Base-by-base conservation (phyloP, 75 land plant genomes). In the Picea sitchensis region DNA sequence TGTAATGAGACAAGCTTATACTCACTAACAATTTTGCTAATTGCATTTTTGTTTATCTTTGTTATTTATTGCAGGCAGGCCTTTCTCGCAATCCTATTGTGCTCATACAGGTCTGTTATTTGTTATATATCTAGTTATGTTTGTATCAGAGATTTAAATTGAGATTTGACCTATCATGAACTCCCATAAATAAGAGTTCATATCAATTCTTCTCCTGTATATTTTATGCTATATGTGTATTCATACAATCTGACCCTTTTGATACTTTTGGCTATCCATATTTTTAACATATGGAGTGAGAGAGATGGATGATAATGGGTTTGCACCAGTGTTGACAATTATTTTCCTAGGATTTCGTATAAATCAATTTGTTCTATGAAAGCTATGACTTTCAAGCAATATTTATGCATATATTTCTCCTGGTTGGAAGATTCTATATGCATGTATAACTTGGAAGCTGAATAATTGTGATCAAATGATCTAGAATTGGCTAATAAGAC, bases 51-150 rank as follows among this genome's bases (percentile, higher is more conserved):
- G 58, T 82, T 51, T 77, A 65, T 54, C n/a, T 51, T 58, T 73
- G 15, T 59, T 15, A 83, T 75, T 14, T 80, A 21, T 61, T 85
- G 79, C 88, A 90, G 92, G 91, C 88, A 78, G 91, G 91, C 2
- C 84, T 89, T 75, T 56, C 88, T 60, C 87, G 80, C 13, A 76
- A 76, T 54, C 80, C 91, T 5, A 79, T 90, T 57, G 91, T 89
- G 57, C 88, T 90, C 41, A 90, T 90, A 61, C 92, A 90, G 92
- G 92, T 90, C 20, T 76, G 72, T 11, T 56, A 21, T 30, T 57
- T 30, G 30, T 75, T 75, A 5, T 57, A 75, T 17, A 21, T 21
- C 41, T 14, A 36, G n/a, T 7, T 34, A 9, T 69, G 41, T 69
- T 20, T 69, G 47, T 20, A 6, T 21, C 32, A 65, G 41, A 65